These are phyloP conservation scores for Inga laurina DNA, from an alignment of 306 rosid species.

Conservation along the genomic window DNA sequence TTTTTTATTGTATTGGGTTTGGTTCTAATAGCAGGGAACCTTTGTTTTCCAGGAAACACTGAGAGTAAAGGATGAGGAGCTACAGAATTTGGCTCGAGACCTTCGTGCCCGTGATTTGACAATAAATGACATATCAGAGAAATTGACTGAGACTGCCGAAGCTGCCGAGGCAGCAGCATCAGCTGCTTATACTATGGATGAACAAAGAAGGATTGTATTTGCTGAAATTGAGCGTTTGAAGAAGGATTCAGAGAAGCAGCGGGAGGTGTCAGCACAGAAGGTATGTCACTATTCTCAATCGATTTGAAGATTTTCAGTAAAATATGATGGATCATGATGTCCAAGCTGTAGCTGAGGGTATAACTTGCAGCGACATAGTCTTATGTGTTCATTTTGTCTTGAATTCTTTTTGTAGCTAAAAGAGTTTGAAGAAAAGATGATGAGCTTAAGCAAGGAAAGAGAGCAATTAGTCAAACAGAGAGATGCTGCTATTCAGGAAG, in stretches of 20 bases:
- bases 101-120: conserved; percentile 94
- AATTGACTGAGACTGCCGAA: conserved; percentile 93
- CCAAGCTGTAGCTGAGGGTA: background rate
- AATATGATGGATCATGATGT: background rate
- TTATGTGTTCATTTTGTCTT: conserved; percentile 26
- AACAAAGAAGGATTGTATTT: conserved; percentile 78
- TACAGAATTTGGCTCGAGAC: conserved; percentile 87
- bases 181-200: conserved; percentile 93
- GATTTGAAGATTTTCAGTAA: background rate
- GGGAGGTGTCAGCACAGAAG: conserved; percentile 58
- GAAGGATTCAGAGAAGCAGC: conserved; percentile 67
- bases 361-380: conserved; percentile 19
- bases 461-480: conserved; percentile 77
- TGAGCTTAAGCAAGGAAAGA: conserved; percentile 65
- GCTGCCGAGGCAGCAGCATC: conserved; percentile 99
- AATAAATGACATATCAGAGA: conserved; percentile 89
- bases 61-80: conserved; percentile 94
- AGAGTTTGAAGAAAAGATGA: conserved; percentile 65
- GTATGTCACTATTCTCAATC: conserved; percentile 34
- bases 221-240: conserved; percentile 75
- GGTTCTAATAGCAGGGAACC: conserved; percentile 24
- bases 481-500: conserved; percentile 84
- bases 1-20: conserved; percentile 19
- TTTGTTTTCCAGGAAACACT: conserved; percentile 73
- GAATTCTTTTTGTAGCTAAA: conserved; percentile 51